A percentile compares a stretch with the other conserved stretches of the same genome.
These are phyloP conservation scores for Xylaria bambusicola DNA, from an alignment of 495 filamentous ascomycete genomes.

Conservation along the genomic window DNA sequence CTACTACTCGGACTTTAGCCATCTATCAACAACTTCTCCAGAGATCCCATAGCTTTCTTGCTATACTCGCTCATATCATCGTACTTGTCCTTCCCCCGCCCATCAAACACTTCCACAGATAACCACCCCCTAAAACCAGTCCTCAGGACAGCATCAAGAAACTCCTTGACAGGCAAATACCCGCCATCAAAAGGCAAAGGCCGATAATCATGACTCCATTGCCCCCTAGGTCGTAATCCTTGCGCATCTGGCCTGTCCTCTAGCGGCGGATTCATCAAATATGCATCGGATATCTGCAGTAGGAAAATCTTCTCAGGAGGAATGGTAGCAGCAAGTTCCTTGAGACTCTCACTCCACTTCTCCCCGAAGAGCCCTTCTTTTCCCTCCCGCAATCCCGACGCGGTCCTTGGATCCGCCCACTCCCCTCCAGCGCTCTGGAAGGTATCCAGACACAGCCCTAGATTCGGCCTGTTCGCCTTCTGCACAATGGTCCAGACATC, in stretches of 20 bases:
- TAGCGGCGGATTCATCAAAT: conserved; percentile 58
- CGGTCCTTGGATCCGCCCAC: conserved; percentile 72
- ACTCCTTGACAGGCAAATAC: conserved; percentile 68
- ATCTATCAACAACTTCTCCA: conserved; percentile 55
- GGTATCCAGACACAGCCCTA: conserved; percentile 79
- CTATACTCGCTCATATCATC: conserved; percentile 59
- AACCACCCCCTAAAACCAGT: conserved; percentile 77
- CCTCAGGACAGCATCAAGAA: conserved; percentile 64
- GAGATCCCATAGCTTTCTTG: conserved; percentile 59
- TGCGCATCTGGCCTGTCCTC: conserved; percentile 40
- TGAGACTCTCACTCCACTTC: conserved; percentile 55
- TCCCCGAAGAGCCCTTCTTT: conserved; percentile 57
- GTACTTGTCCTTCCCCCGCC: conserved; percentile 57
- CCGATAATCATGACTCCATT: conserved; percentile 73
- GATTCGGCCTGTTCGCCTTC: conserved; percentile 61
- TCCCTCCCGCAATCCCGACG: conserved; percentile 46
- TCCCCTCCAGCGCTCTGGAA: conserved; percentile 79
- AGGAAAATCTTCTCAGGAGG: conserved; percentile 74
- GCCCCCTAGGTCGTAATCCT: conserved; percentile 58
- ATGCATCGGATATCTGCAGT: conserved; percentile 80
- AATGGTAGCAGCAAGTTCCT: conserved; percentile 55
- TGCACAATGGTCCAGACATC: conserved; percentile 68
- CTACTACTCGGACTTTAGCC: not conserved
- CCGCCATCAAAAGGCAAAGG: conserved; percentile 72
- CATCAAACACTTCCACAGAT: conserved; percentile 77